These are phyloP conservation scores for Trichosporon inkin DNA, from an alignment of 1,284 basidiomycete species.

Conservation along the genomic window DNA sequence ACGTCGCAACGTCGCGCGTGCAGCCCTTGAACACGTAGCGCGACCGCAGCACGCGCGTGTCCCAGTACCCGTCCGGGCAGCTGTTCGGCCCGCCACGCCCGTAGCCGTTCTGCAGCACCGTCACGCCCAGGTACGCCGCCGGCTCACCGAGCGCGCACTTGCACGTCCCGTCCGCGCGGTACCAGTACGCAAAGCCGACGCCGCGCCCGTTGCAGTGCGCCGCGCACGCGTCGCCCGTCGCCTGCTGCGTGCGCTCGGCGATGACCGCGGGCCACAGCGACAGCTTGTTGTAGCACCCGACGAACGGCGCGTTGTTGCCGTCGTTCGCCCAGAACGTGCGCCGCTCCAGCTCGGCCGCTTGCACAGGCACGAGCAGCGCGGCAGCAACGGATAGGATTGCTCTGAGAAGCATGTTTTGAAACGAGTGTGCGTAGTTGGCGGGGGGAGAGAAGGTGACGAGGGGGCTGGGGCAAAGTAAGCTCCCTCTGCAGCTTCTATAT, in stretches of 20 bases:
- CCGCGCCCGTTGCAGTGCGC: not conserved
- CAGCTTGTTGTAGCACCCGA: conserved; percentile 1
- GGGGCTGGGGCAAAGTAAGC: no score
- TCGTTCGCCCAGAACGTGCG: conserved; percentile 4
- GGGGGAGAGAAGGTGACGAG: no score
- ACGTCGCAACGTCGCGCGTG: not conserved
- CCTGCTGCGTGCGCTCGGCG: not conserved
- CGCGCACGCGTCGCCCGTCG: not conserved
- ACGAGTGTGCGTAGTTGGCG: no score
- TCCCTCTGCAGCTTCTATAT: no score
- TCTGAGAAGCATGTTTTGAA: not conserved
- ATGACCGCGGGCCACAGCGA: not conserved
- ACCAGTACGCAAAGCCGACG: not conserved
- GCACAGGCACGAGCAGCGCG: not conserved
- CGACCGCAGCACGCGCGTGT: conserved; percentile 1
- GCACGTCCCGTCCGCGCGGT: not conserved
- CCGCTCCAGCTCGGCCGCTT: not conserved
- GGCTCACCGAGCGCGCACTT: not conserved
- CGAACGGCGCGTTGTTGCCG: conserved; percentile 1
- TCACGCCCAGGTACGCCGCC: not conserved
- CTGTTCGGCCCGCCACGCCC: not conserved
- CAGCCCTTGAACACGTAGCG: conserved; percentile 2
- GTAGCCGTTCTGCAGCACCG: conserved; percentile 2
- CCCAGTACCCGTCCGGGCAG: conserved; percentile 1
- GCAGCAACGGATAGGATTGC: not conserved